These are phyloP conservation scores for Collariella sp. DNA, from an alignment of 495 filamentous ascomycete genomes.

Conservation along the genomic window DNA sequence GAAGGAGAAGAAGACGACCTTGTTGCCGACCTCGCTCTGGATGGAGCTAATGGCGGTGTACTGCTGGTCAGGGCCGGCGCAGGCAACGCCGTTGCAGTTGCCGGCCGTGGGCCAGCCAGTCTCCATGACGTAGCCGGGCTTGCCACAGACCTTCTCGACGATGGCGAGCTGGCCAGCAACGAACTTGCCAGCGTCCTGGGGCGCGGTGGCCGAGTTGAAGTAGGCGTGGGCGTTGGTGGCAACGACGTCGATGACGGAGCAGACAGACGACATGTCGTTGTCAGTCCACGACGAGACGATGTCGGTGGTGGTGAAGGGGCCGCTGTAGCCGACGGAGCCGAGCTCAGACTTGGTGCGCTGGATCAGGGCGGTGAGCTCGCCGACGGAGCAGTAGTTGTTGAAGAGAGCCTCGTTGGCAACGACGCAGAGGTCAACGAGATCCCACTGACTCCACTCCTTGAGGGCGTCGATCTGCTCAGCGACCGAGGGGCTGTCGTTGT, in stretches of 20 bases:
- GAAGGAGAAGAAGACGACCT: conserved; percentile 72
- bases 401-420: conserved; percentile 87
- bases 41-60: conserved; percentile 60
- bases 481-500: conserved; percentile 41
- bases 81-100: conserved; percentile 57
- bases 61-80: conserved; percentile 62
- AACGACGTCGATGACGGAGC: conserved; percentile 64
- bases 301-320: conserved; percentile 78
- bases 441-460: conserved; percentile 64
- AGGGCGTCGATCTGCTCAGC: conserved; percentile 64
- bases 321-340: conserved; percentile 66
- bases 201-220: conserved; percentile 65
- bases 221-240: conserved; percentile 86
- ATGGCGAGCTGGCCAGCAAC: conserved; percentile 55
- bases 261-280: conserved; percentile 52
- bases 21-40: conserved; percentile 40
- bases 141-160: conserved; percentile 59
- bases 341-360: conserved; percentile 41
- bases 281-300: conserved; percentile 59
- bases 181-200: conserved; percentile 64
- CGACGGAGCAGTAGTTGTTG: conserved; percentile 53
- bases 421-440: conserved; percentile 66
- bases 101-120: conserved; percentile 81
- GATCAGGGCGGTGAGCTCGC: conserved; percentile 63
- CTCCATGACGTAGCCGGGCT: conserved; percentile 70